Conservation (phyloP, 2,329 filamentous ascomycete species). For the Calonectria naviculata region DNA sequence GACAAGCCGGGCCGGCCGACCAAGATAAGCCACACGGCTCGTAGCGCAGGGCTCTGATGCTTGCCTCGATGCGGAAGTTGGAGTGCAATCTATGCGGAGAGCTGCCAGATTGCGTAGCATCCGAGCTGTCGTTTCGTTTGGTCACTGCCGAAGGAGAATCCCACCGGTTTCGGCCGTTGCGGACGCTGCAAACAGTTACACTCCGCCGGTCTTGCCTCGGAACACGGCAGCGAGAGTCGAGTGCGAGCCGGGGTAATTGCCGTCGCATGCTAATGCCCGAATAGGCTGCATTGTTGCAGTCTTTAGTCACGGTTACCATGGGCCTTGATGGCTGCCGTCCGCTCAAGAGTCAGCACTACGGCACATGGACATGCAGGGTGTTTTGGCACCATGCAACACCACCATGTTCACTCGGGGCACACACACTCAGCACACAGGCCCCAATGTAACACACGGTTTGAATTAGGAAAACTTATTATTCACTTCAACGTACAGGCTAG, state of each 20-base stretch:
- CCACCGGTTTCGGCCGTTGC: neutral
- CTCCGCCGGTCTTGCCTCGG: neutral
- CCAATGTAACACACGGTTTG: neutral
- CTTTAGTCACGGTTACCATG: neutral
- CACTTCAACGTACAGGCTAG: neutral
- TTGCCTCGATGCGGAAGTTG: slow-evolving; percentile 23
- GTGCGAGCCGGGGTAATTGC: neutral
- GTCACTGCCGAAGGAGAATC: neutral
- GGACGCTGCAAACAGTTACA: no score
- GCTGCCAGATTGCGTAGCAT: slow-evolving; percentile 7
- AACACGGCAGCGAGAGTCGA: neutral
- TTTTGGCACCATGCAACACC: neutral
- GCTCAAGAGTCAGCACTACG: neutral
- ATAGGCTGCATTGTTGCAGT: neutral
- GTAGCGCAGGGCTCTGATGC: slow-evolving; percentile 17
- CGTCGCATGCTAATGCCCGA: neutral
- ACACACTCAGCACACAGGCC: neutral
- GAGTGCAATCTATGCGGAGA: slow-evolving; percentile 10
- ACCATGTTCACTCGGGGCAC: neutral
- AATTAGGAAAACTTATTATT: neutral
- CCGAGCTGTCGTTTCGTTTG: slow-evolving; percentile 2
- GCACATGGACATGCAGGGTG: neutral
- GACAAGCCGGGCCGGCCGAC: slow-evolving; percentile 14
- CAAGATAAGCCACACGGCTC: slow-evolving; percentile 11
- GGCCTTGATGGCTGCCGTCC: neutral